Evolutionary conservation across 305 asterid genomes (phyloP).

Genomic region (Nicotiana rustica): DNA sequence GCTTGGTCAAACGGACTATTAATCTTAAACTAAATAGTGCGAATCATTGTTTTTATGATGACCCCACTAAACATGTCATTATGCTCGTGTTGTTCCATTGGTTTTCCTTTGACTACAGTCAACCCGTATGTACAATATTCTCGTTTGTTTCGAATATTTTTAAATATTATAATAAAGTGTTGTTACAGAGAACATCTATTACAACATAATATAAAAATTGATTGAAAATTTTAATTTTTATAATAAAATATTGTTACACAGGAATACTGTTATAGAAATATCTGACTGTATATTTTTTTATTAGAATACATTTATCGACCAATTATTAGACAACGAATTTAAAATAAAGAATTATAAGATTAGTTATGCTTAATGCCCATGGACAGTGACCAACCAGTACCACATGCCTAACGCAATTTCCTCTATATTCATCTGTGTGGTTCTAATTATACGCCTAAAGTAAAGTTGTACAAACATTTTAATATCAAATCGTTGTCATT

Average conservation of each 20-base stretch:
- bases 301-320: not conserved
- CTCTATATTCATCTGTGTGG: not conserved
- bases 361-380: not conserved
- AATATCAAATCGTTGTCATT: not conserved
- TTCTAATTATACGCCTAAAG: conserved; percentile 13
- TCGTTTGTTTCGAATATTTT: too few relatives aligned
- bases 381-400: not conserved
- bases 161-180: too few relatives aligned
- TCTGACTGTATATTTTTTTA: not conserved
- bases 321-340: not conserved
- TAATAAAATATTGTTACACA: too few relatives aligned
- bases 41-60: not conserved
- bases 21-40: too few relatives aligned
- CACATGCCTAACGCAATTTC: not conserved
- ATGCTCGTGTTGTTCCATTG: not conserved
- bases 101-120: not conserved
- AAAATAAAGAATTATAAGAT: not conserved
- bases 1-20: too few relatives aligned
- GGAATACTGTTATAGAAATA: too few relatives aligned
- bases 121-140: too few relatives aligned
- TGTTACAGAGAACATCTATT: too few relatives aligned
- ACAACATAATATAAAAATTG: too few relatives aligned
- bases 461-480: not conserved
- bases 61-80: not conserved
- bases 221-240: too few relatives aligned